Evolutionary conservation across 192 early-diverging fungal species (phyloP), one percentile per base, ranked within the genome.

Genomic region (Coemansia guatemalensis): DNA sequence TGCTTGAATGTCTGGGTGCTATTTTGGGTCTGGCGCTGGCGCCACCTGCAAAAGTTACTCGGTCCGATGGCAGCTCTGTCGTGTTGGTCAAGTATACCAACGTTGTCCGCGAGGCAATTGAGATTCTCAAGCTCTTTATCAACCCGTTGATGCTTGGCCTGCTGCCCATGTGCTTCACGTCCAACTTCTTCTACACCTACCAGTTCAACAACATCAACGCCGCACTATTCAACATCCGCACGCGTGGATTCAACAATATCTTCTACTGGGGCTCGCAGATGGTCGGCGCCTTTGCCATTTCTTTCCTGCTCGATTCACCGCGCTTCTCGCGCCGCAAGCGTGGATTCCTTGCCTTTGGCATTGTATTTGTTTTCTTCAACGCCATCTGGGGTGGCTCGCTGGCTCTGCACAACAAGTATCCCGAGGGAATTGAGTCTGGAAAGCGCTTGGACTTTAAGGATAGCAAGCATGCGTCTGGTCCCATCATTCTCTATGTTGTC

Each of bases 181-280:
- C 87, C 60, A 94, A 94, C 80, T 94, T 91, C 88, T 94, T 90
- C 84, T 94, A 94, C 79, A 85, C 87, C 6, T 92, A 92, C 79
- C 91, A 94, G 78, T 90, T 91, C 81, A 75, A 83, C 44, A 80
- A 71, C 54, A 83, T 88, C 73, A 90, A 92, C 68, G 89, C 83
- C 11, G 75, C 75, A 18, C 84, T 88, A 69, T 92, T 92, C 74
- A 88, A 85, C 39, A 60, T 88, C 53, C 88, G 91, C 30, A 88
- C 90, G 24, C 88, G 90, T 55, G 81, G 86, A 2, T 83, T 94
- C 60, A 94, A 94, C 85, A 89, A 90, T 81, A 80, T 89, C 29
- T 77, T 89, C 48, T 94, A 94, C 75, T 94, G 92, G 92, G 74
- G 83, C 35, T 84, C 86, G 47, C 92, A 94, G 75, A 94, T 92